Conservation (phyloP, 2,329 filamentous ascomycete genomes). For the Corynespora cassiicola region DNA sequence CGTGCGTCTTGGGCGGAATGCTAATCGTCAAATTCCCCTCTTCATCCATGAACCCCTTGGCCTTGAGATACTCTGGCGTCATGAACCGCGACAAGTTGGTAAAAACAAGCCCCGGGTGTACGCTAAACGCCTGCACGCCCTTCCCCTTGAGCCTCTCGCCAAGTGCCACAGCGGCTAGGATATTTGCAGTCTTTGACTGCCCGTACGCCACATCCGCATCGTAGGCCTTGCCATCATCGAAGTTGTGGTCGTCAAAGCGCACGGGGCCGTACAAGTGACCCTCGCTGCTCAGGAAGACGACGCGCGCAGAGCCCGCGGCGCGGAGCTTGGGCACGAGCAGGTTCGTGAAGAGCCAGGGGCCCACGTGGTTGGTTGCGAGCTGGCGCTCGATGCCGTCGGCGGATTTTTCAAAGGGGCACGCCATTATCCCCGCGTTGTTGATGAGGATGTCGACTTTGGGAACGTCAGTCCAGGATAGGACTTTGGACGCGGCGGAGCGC, state of each 20-base stretch:
- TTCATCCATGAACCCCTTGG: constrained; percentile 7
- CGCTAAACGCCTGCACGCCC: constrained; percentile 16
- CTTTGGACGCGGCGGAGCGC: constrained; percentile 36
- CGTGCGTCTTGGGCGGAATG: constrained; percentile 6
- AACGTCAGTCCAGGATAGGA: constrained; percentile 25
- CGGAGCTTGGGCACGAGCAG: constrained; percentile 46
- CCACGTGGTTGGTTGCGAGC: constrained; percentile 55
- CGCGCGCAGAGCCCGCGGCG: constrained; percentile 38
- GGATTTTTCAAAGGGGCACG: constrained; percentile 37
- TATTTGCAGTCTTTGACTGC: constrained; percentile 30
- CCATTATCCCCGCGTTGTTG: constrained; percentile 48
- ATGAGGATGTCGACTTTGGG: constrained; percentile 47
- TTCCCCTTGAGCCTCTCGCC: constrained; percentile 13
- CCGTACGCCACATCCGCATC: constrained; percentile 21
- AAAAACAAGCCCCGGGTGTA: constrained; percentile 26
- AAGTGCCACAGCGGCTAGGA: constrained; percentile 19
- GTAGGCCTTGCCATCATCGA: constrained; percentile 15
- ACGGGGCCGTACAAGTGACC: constrained; percentile 18
- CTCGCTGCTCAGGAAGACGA: constrained; percentile 25
- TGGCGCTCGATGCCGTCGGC: constrained; percentile 54
- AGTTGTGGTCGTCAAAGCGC: constrained; percentile 21
- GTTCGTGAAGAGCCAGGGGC: constrained; percentile 51
- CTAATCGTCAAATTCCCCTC: constrained; percentile 5
- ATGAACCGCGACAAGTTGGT: constrained; percentile 15
- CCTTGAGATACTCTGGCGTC: neutral